Conservation (phyloP, 805 yeast genomes). For the Helenozyma rhizophorensis region DNA sequence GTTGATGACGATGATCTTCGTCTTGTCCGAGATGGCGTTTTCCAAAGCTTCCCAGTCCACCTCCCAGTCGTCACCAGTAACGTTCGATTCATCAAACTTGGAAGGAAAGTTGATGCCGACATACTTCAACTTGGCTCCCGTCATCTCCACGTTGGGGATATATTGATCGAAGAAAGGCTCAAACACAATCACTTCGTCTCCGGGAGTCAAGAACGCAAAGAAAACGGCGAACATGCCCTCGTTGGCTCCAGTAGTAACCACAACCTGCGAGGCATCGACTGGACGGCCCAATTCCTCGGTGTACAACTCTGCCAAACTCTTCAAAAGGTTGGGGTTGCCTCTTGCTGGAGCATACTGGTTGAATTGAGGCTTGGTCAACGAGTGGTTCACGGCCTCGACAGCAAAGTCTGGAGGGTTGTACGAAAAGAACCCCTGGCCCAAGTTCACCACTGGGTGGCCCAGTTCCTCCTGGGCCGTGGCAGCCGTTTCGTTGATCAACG, state of each 20-base stretch:
- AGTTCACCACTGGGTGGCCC: conserved; percentile 77
- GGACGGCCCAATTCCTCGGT: conserved; percentile 58
- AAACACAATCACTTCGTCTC: conserved; percentile 94
- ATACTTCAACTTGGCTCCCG: conserved; percentile 88
- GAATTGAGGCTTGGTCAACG: conserved; percentile 65
- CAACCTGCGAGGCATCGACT: conserved; percentile 57
- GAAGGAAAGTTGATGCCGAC: conserved; percentile 83
- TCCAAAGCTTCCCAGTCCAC: conserved; percentile 77
- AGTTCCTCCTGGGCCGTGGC: conserved; percentile 67
- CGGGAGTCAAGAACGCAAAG: conserved; percentile 78
- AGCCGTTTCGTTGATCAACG: conserved; percentile 91
- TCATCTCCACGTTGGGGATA: conserved; percentile 86
- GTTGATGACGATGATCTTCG: conserved; percentile 84
- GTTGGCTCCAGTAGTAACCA: conserved; percentile 94
- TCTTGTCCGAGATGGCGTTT: conserved; percentile 63
- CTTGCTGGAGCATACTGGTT: conserved; percentile 93
- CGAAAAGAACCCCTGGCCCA: conserved; percentile 97
- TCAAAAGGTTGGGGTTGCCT: conserved; percentile 75
- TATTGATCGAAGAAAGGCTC: conserved; percentile 98
- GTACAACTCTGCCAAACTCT: conserved; percentile 69
- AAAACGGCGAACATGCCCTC: conserved; percentile 87
- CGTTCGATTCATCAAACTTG: conserved; percentile 57
- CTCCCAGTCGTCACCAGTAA: conserved; percentile 83
- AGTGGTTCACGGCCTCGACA: conserved; percentile 70
- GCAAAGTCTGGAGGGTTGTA: conserved; percentile 96